Evolutionary conservation across 805 yeast species (phyloP).

Genomic region (Yamadazyma phyllophila): DNA sequence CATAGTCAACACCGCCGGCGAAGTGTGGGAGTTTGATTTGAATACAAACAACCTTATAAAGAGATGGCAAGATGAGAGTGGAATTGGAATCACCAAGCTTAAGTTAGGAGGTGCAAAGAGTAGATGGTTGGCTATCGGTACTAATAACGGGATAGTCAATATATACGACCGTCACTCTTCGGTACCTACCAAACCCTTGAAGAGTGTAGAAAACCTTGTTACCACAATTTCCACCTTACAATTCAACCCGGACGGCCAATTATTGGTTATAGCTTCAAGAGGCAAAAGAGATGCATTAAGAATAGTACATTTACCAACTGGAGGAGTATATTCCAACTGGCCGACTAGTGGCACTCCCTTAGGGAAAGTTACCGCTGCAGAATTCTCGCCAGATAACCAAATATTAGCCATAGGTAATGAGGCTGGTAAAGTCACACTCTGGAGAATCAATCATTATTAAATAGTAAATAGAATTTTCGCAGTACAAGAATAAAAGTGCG

Average conservation of each 20-base stretch:
- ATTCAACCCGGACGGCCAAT: conserved; percentile 86
- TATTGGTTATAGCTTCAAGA: conserved; percentile 80
- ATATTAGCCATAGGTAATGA: conserved; percentile 89
- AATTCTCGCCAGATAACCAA: conserved; percentile 78
- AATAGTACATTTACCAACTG: conserved; percentile 82
- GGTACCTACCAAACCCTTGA: conserved; percentile 48
- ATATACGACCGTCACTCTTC: conserved; percentile 61
- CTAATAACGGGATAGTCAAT: conserved; percentile 84
- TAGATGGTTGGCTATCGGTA: conserved; percentile 87
- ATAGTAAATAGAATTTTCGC: background rate
- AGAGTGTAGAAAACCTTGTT: conserved; percentile 72
- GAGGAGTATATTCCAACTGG: conserved; percentile 90
- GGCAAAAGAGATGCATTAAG: conserved; percentile 83
- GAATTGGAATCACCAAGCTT: conserved; percentile 77
- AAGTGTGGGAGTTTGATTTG: conserved; percentile 77
- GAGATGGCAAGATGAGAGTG: conserved; percentile 85
- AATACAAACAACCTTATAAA: conserved; percentile 45
- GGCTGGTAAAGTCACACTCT: conserved; percentile 83
- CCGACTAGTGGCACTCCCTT: conserved; percentile 96
- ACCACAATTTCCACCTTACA: conserved; percentile 72
- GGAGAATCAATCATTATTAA: conserved; percentile 82
- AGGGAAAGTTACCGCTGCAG: conserved; percentile 83
- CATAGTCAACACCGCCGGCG: conserved; percentile 75
- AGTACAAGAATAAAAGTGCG: background rate
- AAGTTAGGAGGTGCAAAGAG: conserved; percentile 67